phyloP scores from a whole-genome alignment of 495 filamentous ascomycete species.

The Usnea hakonensis region DNA sequence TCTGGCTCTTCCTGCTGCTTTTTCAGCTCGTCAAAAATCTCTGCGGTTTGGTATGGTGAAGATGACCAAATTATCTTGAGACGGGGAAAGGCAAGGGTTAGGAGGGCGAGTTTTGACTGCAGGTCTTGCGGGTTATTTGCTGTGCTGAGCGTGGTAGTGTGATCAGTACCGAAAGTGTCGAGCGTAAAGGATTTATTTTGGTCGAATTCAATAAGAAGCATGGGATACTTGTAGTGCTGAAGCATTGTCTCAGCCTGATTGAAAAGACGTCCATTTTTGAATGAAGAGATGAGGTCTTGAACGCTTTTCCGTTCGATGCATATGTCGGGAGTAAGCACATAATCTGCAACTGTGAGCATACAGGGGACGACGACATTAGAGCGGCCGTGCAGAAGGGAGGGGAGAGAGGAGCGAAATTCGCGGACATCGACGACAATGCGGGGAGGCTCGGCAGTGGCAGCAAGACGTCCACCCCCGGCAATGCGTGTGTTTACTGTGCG shows the following conservation, averaged over 20 bases:
- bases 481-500: slow-evolving; percentile 95
- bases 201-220: slow-evolving; percentile 96
- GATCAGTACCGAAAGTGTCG: slow-evolving; percentile 79
- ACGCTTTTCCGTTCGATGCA: slow-evolving; percentile 93
- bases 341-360: slow-evolving; percentile 94
- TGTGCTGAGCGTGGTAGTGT: slow-evolving; percentile 50
- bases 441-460: slow-evolving; percentile 85
- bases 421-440: slow-evolving; percentile 91
- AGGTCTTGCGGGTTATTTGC: slow-evolving; percentile 58
- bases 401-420: slow-evolving; percentile 88
- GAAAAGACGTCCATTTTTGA: slow-evolving; percentile 84
- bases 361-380: slow-evolving; percentile 82
- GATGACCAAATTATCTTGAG: slow-evolving; percentile 90
- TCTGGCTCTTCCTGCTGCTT: slow-evolving; percentile 82
- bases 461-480: slow-evolving; percentile 80
- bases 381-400: slow-evolving; percentile 82
- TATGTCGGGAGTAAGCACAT: slow-evolving; percentile 81
- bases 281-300: slow-evolving; percentile 80
- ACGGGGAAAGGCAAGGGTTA: slow-evolving; percentile 85
- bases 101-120: slow-evolving; percentile 84
- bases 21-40: slow-evolving; percentile 93
- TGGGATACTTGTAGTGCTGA: slow-evolving; percentile 78
- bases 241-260: slow-evolving; percentile 93
- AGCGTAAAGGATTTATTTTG: slow-evolving; percentile 95
- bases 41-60: slow-evolving; percentile 89